Evolutionary conservation across 495 filamentous ascomycete species (phyloP), one percentile per base, ranked within the genome.

Genomic region (Daldinia grandis): DNA sequence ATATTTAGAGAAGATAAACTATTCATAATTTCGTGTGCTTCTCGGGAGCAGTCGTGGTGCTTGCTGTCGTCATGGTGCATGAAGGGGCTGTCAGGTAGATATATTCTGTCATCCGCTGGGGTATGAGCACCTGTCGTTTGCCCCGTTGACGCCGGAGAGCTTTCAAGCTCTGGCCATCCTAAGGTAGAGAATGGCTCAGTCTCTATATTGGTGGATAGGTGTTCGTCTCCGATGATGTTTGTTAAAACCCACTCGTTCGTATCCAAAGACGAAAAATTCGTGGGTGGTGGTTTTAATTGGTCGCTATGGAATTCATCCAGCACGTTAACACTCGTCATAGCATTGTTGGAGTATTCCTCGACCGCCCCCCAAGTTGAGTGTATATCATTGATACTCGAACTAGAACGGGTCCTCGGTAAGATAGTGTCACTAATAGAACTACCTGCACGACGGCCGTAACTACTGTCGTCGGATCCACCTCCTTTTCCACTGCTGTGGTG

Each of bases 191-290:
- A 56, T 35, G 27, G 53, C 4, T 56, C 49, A 3, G 14, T 56
- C 15, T 56, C 53, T 19, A 56, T n/a, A 17, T 56, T 56, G n/a
- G 30, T 35, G 0, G 53, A 56, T 35, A 30, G 12, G 27, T 24
- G 14, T 12, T 56, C 53, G 0, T 56, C 53, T 1, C 28, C n/a
- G 2, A 35, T 33, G 30, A 33, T 35, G 30, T 19, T 56, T 8
- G 53, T 35, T 2, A 56, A 30, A 56, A 56, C 30, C 53, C 53
- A 56, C 0, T 56, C 30, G 9, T 21, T 35, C 28, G 17, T 35
- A 56, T 37, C 53, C 53, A 35, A 17, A 19, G 30, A 56, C 12
- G 53, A 21, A n/a, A 56, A 56, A 37, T 37, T 56, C n/a, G 30
- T 24, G 8, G 24, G 17, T 37, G 53, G 2, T 56, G 53, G 28